Base-by-base conservation (phyloP, 345 rosid genomes). In the Firmiana major region DNA sequence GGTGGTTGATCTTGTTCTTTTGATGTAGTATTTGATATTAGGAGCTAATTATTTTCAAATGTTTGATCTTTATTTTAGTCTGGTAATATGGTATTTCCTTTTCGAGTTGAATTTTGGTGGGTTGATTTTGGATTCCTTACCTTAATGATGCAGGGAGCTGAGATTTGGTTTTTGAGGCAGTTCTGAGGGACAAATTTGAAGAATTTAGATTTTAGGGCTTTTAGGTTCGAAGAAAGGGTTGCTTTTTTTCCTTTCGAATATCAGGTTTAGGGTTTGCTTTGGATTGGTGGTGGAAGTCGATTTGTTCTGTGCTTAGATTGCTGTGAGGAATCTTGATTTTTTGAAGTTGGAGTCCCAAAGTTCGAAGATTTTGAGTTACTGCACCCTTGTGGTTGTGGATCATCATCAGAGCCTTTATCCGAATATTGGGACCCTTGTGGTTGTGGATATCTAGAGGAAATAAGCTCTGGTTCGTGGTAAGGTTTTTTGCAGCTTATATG, bases 181-280 rank as follows among this genome's bases (percentile, higher is more conserved):
- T 55, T 80, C 63, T 28, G 28, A 36, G 38, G 65, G 26, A 46
- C 21, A 28, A 60, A 34, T 75, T 75, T 65, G 42, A 46, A 16
- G 53, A 60, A 43, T 62, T 75, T 57, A 54, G 16, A 34, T 36
- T 55, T 40, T 46, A 60, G 43, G 75, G 69, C 19, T 75, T 69
- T 55, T 63, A 36, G 46, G 46, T 34, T 82, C 42, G 71, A 15
- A 19, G 16, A 54, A 19, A 77, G 19, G 42, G 76, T 62, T 62
- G 43, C 68, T 78, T 40, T 57, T 40, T 65, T 28, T 77, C 74
- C 59, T 28, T 31, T 73, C 46, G 45, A 70, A 45, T 53, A 28
- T 73, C 65, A 19, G 73, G 36, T 45, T 43, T 58, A 24, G 80
- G n/a, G 77, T 70, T 82, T 77, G 46, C 46, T 57, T 63, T 40